phyloP scores from a whole-genome alignment of 2,329 filamentous ascomycete species.

The Chaetoscypha palmicola region DNA sequence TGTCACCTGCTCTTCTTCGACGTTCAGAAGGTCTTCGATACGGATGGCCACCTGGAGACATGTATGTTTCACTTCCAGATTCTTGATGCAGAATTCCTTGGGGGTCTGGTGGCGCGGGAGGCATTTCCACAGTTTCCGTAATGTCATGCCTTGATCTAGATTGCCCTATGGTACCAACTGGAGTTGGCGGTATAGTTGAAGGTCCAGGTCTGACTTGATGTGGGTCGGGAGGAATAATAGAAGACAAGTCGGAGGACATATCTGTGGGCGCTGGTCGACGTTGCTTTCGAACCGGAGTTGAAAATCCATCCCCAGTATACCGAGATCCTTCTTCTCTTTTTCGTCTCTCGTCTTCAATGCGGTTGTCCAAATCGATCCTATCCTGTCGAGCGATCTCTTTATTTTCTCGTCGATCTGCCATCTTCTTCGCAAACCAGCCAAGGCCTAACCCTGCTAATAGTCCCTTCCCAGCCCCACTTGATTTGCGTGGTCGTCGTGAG shows the following conservation, averaged over 20 bases:
- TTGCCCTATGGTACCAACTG: slow-evolving; percentile 13
- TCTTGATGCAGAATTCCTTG: slow-evolving; percentile 38
- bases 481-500: slow-evolving; percentile 46
- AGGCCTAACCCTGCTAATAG: slow-evolving; percentile 56
- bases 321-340: slow-evolving; percentile 48
- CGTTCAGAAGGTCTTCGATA: slow-evolving; percentile 41
- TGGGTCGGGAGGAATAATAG: slow-evolving; percentile 25
- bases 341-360: slow-evolving; percentile 50
- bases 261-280: slow-evolving; percentile 13
- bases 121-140: slow-evolving; percentile 40
- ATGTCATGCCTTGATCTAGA: slow-evolving; percentile 38
- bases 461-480: slow-evolving; percentile 37
- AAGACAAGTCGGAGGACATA: slow-evolving; percentile 28
- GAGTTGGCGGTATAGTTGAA: slow-evolving; percentile 33
- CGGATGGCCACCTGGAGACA: slow-evolving; percentile 36
- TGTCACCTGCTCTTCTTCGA: slow-evolving; percentile 38
- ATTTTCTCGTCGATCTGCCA: slow-evolving; percentile 48
- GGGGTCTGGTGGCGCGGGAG: slow-evolving; percentile 46
- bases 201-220: slow-evolving; percentile 35
- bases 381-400: slow-evolving; percentile 33
- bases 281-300: slow-evolving; percentile 40
- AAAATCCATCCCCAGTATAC: slow-evolving; percentile 63
- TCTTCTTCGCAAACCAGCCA: slow-evolving; percentile 61
- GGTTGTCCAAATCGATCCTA: slow-evolving; percentile 34
- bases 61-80: slow-evolving; percentile 39